Evolutionary conservation across 225 moss, liverwort and hornwort species (phyloP).

Genomic region (Marchantia paleacea): DNA sequence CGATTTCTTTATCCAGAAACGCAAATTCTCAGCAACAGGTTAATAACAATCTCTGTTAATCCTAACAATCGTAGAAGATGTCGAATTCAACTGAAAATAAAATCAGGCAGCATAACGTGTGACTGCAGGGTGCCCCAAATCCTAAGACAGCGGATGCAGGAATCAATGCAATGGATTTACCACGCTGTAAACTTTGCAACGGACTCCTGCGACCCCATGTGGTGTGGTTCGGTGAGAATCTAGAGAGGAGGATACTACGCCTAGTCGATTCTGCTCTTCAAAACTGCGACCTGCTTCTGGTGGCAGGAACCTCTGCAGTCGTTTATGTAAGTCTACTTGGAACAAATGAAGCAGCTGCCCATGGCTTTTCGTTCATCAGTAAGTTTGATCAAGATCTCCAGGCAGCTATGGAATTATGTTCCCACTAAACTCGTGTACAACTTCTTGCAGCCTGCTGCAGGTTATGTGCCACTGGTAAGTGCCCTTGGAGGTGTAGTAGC

Average conservation of each 20-base stretch:
- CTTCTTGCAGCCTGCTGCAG: slow-evolving; percentile 76
- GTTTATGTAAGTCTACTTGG: slow-evolving; percentile 55
- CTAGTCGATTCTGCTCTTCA: slow-evolving; percentile 57
- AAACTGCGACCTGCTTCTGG: slow-evolving; percentile 72
- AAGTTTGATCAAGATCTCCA: no score
- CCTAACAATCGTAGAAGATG: neutral
- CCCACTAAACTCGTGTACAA: neutral
- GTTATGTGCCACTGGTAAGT: slow-evolving; percentile 73
- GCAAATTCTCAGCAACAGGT: neutral
- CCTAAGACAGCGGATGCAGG: slow-evolving; percentile 48
- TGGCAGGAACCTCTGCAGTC: slow-evolving; percentile 83
- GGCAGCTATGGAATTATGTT: no score
- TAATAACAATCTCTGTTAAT: neutral
- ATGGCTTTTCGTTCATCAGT: no score
- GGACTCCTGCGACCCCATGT: slow-evolving; percentile 85
- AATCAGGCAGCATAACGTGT: neutral
- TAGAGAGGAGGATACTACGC: slow-evolving; percentile 41
- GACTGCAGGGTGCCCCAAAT: slow-evolving; percentile 69
- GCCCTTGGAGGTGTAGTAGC: slow-evolving; percentile 72
- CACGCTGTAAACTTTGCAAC: slow-evolving; percentile 76
- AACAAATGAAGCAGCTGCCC: no score
- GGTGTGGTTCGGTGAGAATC: slow-evolving; percentile 87
- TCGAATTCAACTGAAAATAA: neutral
- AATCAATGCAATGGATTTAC: slow-evolving; percentile 65
- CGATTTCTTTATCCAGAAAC: no score